A percentile compares a stretch with the other conserved stretches of the same genome.
Evolutionary conservation across 352 stramenopile genomes (phyloP).

Genomic region (Globisporangium alternatum): DNA sequence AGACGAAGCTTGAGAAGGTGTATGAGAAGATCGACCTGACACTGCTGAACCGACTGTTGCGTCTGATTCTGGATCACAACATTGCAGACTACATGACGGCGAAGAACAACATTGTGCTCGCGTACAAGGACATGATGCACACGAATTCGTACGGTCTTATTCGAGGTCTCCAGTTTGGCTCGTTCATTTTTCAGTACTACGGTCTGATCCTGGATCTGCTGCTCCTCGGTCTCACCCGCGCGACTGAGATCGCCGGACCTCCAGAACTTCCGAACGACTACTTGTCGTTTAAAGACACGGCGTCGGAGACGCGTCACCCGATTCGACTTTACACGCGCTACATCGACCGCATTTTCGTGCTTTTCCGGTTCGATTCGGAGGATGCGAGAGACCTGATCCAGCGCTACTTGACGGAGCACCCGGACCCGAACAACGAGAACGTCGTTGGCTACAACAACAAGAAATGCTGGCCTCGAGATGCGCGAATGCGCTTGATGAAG

Average conservation of each 20-base stretch:
- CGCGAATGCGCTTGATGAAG: constrained; percentile 99
- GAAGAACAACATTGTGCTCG: constrained; percentile 99
- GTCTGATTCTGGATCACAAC: constrained; percentile 99
- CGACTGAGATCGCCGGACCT: constrained; percentile 97
- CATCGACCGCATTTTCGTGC: constrained; percentile 99
- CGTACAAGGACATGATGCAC: constrained; percentile 99
- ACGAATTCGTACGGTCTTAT: constrained; percentile 99
- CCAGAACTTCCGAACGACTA: constrained; percentile 99
- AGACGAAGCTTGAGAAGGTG: constrained; percentile 99
- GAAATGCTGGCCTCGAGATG: constrained; percentile 99
- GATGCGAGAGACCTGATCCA: constrained; percentile 99
- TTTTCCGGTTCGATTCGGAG: constrained; percentile 98
- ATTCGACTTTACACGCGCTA: constrained; percentile 99
- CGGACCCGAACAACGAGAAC: constrained; percentile 99
- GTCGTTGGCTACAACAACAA: constrained; percentile 99
- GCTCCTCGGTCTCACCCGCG: constrained; percentile 96
- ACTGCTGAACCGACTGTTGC: constrained; percentile 96
- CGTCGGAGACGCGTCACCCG: constrained; percentile 97
- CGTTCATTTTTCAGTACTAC: constrained; percentile 99
- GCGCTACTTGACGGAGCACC: constrained; percentile 98
- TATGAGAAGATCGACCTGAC: constrained; percentile 99
- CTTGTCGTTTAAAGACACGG: constrained; percentile 97
- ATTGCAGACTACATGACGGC: constrained; percentile 99
- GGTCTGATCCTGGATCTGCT: constrained; percentile 98
- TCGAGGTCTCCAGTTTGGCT: constrained; percentile 96